Conservation (phyloP, 495 filamentous ascomycete species). For the Xylaria sp. region DNA sequence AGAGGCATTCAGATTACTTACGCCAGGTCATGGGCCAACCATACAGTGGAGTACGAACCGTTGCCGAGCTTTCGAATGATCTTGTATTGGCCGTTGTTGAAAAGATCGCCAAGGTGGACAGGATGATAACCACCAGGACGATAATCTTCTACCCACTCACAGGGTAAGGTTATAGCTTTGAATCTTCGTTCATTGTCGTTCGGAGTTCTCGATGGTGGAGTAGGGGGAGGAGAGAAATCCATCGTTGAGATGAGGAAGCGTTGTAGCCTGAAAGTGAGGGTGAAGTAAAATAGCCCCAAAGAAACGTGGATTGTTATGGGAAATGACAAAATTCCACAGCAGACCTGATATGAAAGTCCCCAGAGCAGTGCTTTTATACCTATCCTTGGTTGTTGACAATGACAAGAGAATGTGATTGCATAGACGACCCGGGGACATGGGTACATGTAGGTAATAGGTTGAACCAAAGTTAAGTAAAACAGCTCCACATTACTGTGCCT, state of each 20-base stretch:
- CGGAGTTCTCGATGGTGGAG: neutral
- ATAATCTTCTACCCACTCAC: conserved; percentile 39
- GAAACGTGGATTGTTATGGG: neutral
- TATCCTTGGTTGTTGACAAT: no score
- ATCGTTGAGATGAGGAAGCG: neutral
- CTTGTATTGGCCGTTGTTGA: conserved; percentile 50
- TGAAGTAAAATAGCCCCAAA: neutral
- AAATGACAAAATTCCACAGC: no score
- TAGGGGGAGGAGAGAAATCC: neutral
- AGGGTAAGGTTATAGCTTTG: neutral
- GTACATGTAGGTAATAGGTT: no score
- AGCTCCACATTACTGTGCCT: no score
- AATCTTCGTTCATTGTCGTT: neutral
- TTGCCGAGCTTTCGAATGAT: conserved; percentile 57
- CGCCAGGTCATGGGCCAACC: conserved; percentile 51
- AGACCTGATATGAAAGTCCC: no score
- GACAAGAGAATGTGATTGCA: no score
- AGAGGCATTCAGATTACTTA: conserved; percentile 20
- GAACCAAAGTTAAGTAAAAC: no score
- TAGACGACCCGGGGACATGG: no score
- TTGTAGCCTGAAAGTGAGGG: no score
- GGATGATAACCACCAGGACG: conserved; percentile 53
- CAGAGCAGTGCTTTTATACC: no score
- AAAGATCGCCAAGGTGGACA: conserved; percentile 46
- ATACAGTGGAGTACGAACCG: conserved; percentile 59